These are phyloP conservation scores for Pichia insulana DNA, from an alignment of 805 yeast genomes.

Conservation along the genomic window DNA sequence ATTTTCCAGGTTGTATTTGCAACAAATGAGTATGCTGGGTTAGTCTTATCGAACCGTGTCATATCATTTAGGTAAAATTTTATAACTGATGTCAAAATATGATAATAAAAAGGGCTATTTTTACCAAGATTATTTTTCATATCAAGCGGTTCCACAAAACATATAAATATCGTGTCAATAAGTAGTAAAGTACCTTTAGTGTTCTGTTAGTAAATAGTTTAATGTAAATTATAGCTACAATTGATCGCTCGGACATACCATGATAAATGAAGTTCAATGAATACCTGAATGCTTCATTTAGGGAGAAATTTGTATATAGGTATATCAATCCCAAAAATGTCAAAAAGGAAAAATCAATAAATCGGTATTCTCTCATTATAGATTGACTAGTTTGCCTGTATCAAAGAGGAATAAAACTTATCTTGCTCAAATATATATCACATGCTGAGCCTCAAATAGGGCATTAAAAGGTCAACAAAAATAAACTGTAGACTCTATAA, in stretches of 20 bases:
- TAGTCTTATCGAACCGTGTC: slow-evolving; percentile 7
- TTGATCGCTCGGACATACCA: slow-evolving; percentile 1
- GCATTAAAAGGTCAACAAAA: too few relatives aligned
- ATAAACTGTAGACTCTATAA: too few relatives aligned
- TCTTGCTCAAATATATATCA: too few relatives aligned
- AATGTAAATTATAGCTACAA: neutral
- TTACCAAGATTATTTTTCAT: slow-evolving; percentile 22
- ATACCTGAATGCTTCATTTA: slow-evolving; percentile 13
- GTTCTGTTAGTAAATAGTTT: neutral
- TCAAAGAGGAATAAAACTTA: neutral
- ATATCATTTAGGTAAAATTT: slow-evolving; percentile 17
- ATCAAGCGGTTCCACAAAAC: slow-evolving; percentile 26
- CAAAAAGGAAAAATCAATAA: slow-evolving; percentile 23
- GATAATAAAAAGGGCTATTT: slow-evolving; percentile 25
- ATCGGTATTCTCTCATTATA: slow-evolving; percentile 27
- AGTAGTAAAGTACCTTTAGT: slow-evolving; percentile 17
- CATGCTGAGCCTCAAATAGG: too few relatives aligned
- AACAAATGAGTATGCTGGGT: slow-evolving; percentile 22
- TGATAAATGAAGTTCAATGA: neutral
- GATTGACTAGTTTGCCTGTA: too few relatives aligned
- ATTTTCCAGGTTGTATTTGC: slow-evolving; percentile 26
- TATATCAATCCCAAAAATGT: slow-evolving; percentile 16
- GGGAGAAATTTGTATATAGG: slow-evolving; percentile 21
- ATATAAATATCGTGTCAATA: slow-evolving; percentile 20
- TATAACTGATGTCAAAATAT: slow-evolving; percentile 15